phyloP scores from a whole-genome alignment of 2,329 filamentous ascomycete species.

The Davidsoniella virescens region DNA sequence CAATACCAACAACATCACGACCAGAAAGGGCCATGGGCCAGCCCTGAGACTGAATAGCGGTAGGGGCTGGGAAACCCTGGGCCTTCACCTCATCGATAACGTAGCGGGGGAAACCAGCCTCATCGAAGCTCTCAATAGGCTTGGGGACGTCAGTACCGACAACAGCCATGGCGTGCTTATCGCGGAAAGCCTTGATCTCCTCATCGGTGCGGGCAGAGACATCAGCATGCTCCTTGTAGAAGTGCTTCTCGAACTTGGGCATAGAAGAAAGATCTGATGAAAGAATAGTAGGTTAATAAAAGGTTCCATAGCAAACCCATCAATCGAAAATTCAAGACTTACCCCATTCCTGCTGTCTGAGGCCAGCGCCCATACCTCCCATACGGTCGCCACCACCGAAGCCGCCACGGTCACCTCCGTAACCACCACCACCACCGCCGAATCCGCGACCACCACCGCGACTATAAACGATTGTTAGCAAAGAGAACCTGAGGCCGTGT shows the following conservation, averaged over 20 bases:
- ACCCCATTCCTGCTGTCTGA: constrained; percentile 87
- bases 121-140: constrained; percentile 92
- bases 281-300: constrained; percentile 15
- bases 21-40: constrained; percentile 99
- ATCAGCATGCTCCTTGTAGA: constrained; percentile 88
- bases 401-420: constrained; percentile 22
- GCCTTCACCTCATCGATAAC: constrained; percentile 98
- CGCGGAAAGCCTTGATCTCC: constrained; percentile 80
- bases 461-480: constrained; percentile 22
- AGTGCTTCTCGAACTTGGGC: constrained; percentile 97
- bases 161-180: constrained; percentile 69
- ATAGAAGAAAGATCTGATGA: constrained; percentile 52
- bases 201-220: constrained; percentile 57
- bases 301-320: constrained; percentile 12
- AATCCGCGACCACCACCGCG: constrained; percentile 22
- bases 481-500: background rate
- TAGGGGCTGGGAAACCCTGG: constrained; percentile 85
- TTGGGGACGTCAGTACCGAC: constrained; percentile 70
- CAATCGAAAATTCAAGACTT: constrained; percentile 28
- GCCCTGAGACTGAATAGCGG: constrained; percentile 92
- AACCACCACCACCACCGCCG: constrained; percentile 19
- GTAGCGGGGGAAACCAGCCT: constrained; percentile 91
- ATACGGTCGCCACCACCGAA: constrained; percentile 80
- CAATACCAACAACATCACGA: constrained; percentile 96
- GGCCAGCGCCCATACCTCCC: constrained; percentile 71